Evolutionary conservation across 169 alveolate genomes (phyloP).

Genomic region (Babesia caballi): DNA sequence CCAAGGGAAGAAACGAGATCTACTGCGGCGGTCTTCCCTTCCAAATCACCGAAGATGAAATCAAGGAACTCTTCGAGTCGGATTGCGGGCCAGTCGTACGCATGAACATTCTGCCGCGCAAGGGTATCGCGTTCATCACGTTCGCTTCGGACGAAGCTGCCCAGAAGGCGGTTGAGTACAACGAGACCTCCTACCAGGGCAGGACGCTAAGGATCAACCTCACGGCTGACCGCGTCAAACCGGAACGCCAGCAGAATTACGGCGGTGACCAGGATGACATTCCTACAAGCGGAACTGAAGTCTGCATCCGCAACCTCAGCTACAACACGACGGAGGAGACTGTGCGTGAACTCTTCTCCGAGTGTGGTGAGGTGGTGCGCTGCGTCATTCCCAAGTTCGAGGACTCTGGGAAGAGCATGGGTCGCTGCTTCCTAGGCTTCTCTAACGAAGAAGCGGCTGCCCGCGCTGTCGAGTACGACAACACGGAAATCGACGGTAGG

Average conservation of each 20-base stretch:
- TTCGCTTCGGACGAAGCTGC: constrained; percentile 84
- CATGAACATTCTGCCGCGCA: constrained; percentile 78
- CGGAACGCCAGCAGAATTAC: constrained; percentile 54
- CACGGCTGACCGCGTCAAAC: constrained; percentile 81
- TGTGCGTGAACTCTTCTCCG: constrained; percentile 73
- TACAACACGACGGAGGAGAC: constrained; percentile 74
- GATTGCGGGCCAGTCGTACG: constrained; percentile 87
- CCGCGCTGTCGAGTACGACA: constrained; percentile 75
- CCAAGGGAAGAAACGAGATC: constrained; percentile 68
- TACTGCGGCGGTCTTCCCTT: constrained; percentile 88
- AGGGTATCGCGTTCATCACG: constrained; percentile 88
- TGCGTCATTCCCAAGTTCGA: constrained; percentile 74
- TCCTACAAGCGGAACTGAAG: constrained; percentile 24
- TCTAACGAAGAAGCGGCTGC: constrained; percentile 74
- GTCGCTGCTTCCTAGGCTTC: constrained; percentile 71
- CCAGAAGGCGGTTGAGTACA: constrained; percentile 83
- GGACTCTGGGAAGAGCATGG: constrained; percentile 78
- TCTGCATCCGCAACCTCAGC: constrained; percentile 73
- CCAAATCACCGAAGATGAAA: constrained; percentile 81
- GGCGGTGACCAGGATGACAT: constrained; percentile 44
- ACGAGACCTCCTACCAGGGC: constrained; percentile 83
- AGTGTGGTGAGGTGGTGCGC: constrained; percentile 71
- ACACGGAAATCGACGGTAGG: constrained; percentile 78
- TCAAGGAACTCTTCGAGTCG: constrained; percentile 80
- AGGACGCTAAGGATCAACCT: constrained; percentile 79